Base-by-base conservation (phyloP, 768 basidiomycete genomes). In the Leccinum incarnatum region DNA sequence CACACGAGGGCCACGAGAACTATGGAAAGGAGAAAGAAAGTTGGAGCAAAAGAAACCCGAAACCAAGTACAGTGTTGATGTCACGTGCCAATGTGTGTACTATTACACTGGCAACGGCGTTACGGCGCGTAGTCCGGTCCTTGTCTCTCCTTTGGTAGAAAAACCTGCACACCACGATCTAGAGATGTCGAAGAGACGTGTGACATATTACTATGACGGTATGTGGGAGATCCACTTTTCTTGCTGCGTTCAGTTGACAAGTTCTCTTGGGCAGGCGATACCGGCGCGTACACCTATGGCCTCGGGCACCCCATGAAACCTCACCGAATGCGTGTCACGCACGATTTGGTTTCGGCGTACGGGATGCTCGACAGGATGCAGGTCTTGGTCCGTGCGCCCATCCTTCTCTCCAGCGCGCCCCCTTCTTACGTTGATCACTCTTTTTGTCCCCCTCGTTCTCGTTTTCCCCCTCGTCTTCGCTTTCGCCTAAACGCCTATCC, bases 221-320 rank as follows among this genome's bases (percentile, higher is more conserved):
- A 62, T 50, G 83, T 66, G 32, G 32, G 1, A 5, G 32, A 32
- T 12, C 4, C 32, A 0, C 4, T 32, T 32, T 12, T n/a, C 48
- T 51, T 4, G 1, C 15, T n/a, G 14, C 21, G 40, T 57, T 34
- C 27, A 54, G 3, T 11, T 42, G n/a, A 42, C 10, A 19, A 42
- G 17, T 1, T n/a, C 17, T 3, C 40, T 42, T 10, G 9, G 3
- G 51, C 58, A 93, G 90, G 78, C 54, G 89, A 93, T 63, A 82
- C 91, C 29, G 86, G 86, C 23, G 76, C 83, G 32, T 87, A 89
- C 69, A 89, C 90, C 1, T 96, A 93, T 70, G 93, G 93, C 37
- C 77, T 89, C 53, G 89, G 89, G 3, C 95, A 97, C 65, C 90
- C 90, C 50, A 97, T 98, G 93, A 97, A 98, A 74, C 96, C 96